Base-by-base conservation (phyloP, 2,329 filamentous ascomycete species). In the Cladosporium colombiae region DNA sequence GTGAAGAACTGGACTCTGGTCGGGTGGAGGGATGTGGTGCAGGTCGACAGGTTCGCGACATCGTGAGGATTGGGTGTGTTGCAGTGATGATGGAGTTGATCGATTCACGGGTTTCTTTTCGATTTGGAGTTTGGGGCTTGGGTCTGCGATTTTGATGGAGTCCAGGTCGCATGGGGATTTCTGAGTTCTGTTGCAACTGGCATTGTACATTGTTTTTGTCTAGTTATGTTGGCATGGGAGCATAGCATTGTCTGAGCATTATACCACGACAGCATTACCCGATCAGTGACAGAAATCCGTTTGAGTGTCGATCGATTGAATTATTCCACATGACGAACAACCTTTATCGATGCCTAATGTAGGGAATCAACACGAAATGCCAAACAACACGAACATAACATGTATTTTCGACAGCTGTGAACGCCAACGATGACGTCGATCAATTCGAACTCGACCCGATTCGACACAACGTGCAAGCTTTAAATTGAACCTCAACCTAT, bases 371-470 rank as follows among this genome's bases (percentile, higher is more conserved):
- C 13, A 25, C 5, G 23, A 13, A 13, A 23, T 23, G 18, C 25
- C 23, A 16, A 25, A 50, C 5, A 21, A 50, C 8, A 14, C n/a
- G n/a, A n/a, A n/a, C n/a, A n/a, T n/a, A n/a, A n/a, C n/a, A n/a
- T n/a, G n/a, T 35, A 14, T 35, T 35, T 14, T 35, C 16, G 33
- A 35, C 16, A 14, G 33, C 33, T 14, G 33, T 13, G n/a, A 25
- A 40, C 31, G 55, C 55, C 13, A 7, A 10, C 55, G 33, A 57
- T 57, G 55, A 57, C 55, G 55, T 57, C 55, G 31, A 57, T 57
- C 55, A 57, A 40, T 2, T 57, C 55, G 21, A 23, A 40, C 5
- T 57, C 55, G 21, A 23, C 33, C 25, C 55, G 11, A 40, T 18
- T 40, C 55, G 18, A 57, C 27, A 6, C 27, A 29, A 29, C 27